phyloP scores from a whole-genome alignment of 306 rosid species.

The Castanea sativa region DNA sequence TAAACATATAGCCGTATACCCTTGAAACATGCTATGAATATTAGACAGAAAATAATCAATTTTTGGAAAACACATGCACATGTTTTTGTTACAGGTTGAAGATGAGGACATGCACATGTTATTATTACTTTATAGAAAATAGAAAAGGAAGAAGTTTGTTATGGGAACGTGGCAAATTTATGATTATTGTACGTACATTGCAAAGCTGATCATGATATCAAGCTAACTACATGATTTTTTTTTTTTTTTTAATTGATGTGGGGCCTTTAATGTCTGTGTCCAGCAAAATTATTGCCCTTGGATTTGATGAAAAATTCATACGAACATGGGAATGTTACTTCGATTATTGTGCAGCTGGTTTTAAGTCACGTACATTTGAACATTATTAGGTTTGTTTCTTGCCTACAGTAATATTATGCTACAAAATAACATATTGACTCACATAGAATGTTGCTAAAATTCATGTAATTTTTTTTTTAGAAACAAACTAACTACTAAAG shows the following conservation, averaged over 20 bases:
- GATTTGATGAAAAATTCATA: conserved; percentile 43
- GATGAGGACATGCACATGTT: too few relatives aligned
- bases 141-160: too few relatives aligned
- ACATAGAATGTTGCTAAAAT: too few relatives aligned
- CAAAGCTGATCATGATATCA: not conserved
- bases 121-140: too few relatives aligned
- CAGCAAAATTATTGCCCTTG: conserved; percentile 39
- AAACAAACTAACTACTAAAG: too few relatives aligned
- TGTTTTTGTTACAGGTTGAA: not conserved
- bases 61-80: not conserved
- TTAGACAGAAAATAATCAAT: too few relatives aligned
- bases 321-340: conserved; percentile 55
- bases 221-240: not conserved
- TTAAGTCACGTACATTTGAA: conserved; percentile 37
- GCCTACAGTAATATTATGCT: not conserved
- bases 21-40: too few relatives aligned
- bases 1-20: too few relatives aligned
- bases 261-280: not conserved
- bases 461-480: too few relatives aligned
- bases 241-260: not conserved
- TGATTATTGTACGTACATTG: not conserved
- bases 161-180: not conserved
- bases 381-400: conserved; percentile 36
- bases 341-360: conserved; percentile 47
- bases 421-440: too few relatives aligned